Percentiles rank a stretch among this genome's conserved stretches.
phyloP scores from a whole-genome alignment of 768 basidiomycete genomes.

The Coprinopsis cinerea region DNA sequence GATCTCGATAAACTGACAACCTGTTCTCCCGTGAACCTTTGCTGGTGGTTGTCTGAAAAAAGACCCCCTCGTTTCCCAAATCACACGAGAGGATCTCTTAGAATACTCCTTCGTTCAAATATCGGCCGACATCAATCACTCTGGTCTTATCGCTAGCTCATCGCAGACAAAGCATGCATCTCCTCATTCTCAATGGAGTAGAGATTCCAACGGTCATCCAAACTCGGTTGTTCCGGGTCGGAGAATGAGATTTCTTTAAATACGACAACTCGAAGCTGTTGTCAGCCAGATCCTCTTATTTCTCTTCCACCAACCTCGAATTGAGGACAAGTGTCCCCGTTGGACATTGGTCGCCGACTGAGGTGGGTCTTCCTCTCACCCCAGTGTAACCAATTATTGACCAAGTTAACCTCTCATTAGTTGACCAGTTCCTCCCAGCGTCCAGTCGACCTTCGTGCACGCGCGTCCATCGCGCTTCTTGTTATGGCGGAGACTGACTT shows the following conservation, averaged over 20 bases:
- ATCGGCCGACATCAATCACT: neutral
- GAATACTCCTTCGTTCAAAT: neutral
- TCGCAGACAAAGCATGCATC: slow-evolving; percentile 10
- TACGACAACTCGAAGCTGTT: neutral
- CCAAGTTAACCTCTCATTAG: neutral
- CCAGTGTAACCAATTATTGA: too few species aligned
- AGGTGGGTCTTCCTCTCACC: neutral
- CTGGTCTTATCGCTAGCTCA: slow-evolving; percentile 12
- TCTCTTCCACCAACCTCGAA: too few species aligned
- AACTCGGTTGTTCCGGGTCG: neutral
- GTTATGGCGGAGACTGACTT: slow-evolving; percentile 53
- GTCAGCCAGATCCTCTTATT: neutral
- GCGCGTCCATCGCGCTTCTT: slow-evolving; percentile 75
- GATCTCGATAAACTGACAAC: neutral
- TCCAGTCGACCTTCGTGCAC: slow-evolving; percentile 49
- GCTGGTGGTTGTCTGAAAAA: neutral
- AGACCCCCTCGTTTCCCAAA: slow-evolving; percentile 1
- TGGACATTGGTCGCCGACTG: too few species aligned
- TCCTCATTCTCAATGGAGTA: neutral
- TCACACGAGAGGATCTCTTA: neutral
- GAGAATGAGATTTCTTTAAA: neutral
- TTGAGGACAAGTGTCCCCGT: too few species aligned
- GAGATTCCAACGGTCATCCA: neutral
- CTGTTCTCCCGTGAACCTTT: slow-evolving; percentile 18
- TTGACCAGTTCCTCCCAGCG: slow-evolving; percentile 37